Evolutionary conservation across 306 rosid genomes (phyloP).

Genomic region (Cicer judaicum): DNA sequence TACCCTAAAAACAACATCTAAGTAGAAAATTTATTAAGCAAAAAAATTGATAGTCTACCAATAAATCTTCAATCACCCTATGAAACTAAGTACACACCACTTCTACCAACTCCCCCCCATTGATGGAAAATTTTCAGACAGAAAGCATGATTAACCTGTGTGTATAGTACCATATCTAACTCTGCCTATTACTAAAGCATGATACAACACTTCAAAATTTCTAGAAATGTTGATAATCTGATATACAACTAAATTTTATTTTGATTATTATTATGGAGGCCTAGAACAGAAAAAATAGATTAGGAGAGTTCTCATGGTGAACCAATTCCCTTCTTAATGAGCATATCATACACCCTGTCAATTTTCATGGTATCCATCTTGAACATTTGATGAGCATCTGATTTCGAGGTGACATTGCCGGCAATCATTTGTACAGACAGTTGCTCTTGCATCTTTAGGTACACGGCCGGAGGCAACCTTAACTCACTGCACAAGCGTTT

Average conservation of each 20-base stretch:
- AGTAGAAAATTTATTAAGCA: background rate
- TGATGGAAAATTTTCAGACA: background rate
- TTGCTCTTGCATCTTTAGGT: slow-evolving; percentile 80
- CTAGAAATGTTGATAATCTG: slow-evolving; percentile 10
- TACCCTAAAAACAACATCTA: background rate
- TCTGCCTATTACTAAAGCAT: slow-evolving; percentile 31
- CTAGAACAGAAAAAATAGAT: slow-evolving; percentile 35
- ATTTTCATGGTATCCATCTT: slow-evolving; percentile 69
- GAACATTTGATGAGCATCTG: slow-evolving; percentile 85
- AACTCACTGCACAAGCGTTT: slow-evolving; percentile 76
- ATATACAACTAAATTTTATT: slow-evolving; percentile 36
- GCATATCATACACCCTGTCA: slow-evolving; percentile 89
- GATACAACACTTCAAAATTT: slow-evolving; percentile 32
- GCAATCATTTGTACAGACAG: slow-evolving; percentile 65
- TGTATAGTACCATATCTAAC: slow-evolving; percentile 27
- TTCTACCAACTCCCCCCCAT: background rate
- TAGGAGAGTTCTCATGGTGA: slow-evolving; percentile 55
- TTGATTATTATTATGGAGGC: background rate
- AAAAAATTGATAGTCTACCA: background rate
- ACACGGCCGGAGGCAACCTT: slow-evolving; percentile 62
- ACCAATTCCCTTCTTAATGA: slow-evolving; percentile 79
- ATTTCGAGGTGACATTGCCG: slow-evolving; percentile 63
- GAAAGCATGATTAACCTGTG: slow-evolving; percentile 16
- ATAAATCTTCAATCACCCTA: background rate
- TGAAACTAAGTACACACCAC: background rate